These are phyloP conservation scores for Akanthomyces uredinophilus DNA, from an alignment of 2,329 filamentous ascomycete genomes.

Conservation along the genomic window DNA sequence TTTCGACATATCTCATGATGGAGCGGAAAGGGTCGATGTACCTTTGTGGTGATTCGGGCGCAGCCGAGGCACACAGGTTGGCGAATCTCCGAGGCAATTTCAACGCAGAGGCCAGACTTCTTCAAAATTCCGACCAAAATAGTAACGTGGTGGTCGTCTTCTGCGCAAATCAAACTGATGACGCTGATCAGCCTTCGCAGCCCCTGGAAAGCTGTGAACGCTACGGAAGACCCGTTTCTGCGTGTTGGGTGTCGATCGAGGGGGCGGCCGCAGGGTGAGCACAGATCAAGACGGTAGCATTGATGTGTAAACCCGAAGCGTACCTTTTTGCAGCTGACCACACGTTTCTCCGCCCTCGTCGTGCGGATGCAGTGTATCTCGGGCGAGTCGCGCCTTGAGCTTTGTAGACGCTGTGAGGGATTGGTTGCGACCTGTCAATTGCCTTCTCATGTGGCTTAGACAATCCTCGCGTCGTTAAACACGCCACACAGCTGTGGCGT, in stretches of 20 bases:
- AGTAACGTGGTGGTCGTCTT: background rate
- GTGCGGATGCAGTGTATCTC: conserved; percentile 4
- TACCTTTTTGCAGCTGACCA: background rate
- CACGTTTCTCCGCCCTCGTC: background rate
- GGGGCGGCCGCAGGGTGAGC: background rate
- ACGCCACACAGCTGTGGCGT: conserved; percentile 10
- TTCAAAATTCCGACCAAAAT: background rate
- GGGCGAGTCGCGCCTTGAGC: background rate
- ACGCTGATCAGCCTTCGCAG: background rate
- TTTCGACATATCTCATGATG: background rate
- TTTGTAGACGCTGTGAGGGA: background rate
- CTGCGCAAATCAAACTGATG: background rate
- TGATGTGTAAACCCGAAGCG: background rate
- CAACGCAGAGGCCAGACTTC: background rate
- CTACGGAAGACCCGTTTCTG: background rate
- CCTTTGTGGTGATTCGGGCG: background rate
- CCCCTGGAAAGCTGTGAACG: background rate
- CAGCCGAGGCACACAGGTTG: background rate
- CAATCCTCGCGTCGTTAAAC: background rate
- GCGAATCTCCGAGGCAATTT: conserved; percentile 7
- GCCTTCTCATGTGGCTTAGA: conserved; percentile 7
- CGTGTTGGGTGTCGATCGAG: conserved; percentile 4
- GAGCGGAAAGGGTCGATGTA: background rate
- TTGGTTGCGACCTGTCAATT: conserved; percentile 11
- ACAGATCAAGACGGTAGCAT: background rate